phyloP scores from a whole-genome alignment of 1,284 basidiomycete genomes.

The Trichosporon sp. region DNA sequence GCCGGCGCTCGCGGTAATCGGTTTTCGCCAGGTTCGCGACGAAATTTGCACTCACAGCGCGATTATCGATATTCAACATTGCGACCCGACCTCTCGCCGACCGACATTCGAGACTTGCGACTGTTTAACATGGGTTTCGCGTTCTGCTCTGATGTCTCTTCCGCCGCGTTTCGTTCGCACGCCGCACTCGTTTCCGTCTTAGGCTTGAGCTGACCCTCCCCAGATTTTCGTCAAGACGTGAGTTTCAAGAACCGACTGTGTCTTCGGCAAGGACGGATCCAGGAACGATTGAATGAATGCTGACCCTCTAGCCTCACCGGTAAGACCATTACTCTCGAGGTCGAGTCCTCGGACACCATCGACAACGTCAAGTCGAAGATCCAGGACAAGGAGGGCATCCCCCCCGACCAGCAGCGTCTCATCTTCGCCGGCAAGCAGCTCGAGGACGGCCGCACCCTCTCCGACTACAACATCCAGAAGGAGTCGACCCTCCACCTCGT shows the following conservation, averaged over 20 bases:
- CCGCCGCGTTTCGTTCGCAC: neutral
- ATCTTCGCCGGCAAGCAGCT: conserved; percentile 97
- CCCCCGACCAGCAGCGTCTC: conserved; percentile 89
- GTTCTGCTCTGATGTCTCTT: neutral
- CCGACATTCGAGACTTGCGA: no score
- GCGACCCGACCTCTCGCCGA: no score
- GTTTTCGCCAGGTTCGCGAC: no score
- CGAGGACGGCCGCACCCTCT: conserved; percentile 91
- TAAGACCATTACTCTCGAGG: conserved; percentile 65
- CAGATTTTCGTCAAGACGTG: conserved; percentile 62
- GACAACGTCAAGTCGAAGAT: conserved; percentile 66
- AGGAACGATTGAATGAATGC: neutral
- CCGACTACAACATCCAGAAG: conserved; percentile 99
- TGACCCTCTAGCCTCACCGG: conserved; percentile 59
- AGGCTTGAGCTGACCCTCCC: neutral
- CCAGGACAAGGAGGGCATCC: conserved; percentile 70
- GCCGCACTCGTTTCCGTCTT: no score
- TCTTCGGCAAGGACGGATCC: no score
- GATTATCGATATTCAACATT: no score
- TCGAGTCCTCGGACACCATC: conserved; percentile 65
- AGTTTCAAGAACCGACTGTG: conserved; percentile 18
- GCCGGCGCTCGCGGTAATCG: no score
- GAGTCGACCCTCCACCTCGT: conserved; percentile 97
- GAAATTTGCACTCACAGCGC: no score
- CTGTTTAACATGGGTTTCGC: no score